phyloP scores from a whole-genome alignment of 768 basidiomycete genomes.

The Mycena sanguinolenta region DNA sequence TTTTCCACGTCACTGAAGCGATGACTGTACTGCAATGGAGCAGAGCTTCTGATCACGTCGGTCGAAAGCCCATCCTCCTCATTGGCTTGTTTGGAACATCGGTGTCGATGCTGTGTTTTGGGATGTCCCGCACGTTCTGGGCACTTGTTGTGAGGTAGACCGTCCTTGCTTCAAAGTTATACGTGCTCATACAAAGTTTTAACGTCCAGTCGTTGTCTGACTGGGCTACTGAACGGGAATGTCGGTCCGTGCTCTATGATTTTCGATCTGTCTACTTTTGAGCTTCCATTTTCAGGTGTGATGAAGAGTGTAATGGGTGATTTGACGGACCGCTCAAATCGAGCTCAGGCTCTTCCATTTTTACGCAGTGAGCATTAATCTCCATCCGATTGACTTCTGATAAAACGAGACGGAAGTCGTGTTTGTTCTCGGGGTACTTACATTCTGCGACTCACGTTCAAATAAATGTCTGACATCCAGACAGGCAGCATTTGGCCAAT shows the following conservation, averaged over 20 bases:
- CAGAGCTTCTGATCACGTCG: conserved; percentile 61
- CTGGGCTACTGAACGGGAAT: conserved; percentile 51
- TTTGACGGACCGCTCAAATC: neutral
- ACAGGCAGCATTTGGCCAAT: neutral
- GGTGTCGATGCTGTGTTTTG: conserved; percentile 62
- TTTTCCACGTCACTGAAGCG: conserved; percentile 65
- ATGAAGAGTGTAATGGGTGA: neutral
- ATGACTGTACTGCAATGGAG: conserved; percentile 66
- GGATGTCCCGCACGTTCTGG: conserved; percentile 57
- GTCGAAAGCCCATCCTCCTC: conserved; percentile 63
- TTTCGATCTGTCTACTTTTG: too few species aligned
- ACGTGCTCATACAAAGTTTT: too few species aligned
- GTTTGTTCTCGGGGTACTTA: too few species aligned
- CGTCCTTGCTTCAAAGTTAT: too few species aligned
- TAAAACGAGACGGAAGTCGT: too few species aligned
- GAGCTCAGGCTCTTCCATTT: neutral
- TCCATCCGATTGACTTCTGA: neutral
- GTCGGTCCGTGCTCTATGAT: too few species aligned
- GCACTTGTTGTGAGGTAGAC: neutral
- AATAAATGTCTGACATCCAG: neutral
- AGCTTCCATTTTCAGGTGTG: too few species aligned
- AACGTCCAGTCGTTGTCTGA: too few species aligned
- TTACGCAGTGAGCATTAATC: neutral
- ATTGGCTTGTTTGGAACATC: conserved; percentile 60
- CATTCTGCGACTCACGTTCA: too few species aligned